A percentile compares a stretch with the other conserved stretches of the same genome.
These are phyloP conservation scores for grape (Vitis vinifera) DNA, from an alignment of 164 flowering plant genomes.

Conservation along the genomic window DNA sequence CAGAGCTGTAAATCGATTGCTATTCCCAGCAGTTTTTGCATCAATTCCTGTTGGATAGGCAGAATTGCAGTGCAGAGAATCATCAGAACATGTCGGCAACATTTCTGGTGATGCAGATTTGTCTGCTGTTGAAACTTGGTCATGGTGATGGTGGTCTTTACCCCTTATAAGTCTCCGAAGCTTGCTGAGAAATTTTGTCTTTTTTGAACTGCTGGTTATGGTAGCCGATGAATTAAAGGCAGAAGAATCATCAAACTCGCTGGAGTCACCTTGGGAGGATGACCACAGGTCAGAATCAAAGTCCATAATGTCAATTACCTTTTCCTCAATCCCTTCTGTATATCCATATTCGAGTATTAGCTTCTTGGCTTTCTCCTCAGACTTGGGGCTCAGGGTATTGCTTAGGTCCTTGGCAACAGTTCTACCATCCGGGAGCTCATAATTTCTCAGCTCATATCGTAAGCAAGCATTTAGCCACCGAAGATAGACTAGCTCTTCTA, in stretches of 20 bases:
- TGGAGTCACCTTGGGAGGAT: slow-evolving; percentile 60
- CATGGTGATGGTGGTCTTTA: slow-evolving; percentile 32
- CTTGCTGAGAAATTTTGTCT: slow-evolving; percentile 51
- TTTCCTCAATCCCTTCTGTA: slow-evolving; percentile 44
- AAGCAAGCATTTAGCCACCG: slow-evolving; percentile 95
- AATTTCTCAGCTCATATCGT: slow-evolving; percentile 76
- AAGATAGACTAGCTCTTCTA: slow-evolving; percentile 87
- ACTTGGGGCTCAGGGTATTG: slow-evolving; percentile 69
- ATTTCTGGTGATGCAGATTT: slow-evolving; percentile 24
- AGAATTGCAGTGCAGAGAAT: slow-evolving; percentile 25
- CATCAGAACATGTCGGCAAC: slow-evolving; percentile 18
- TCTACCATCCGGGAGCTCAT: slow-evolving; percentile 60
- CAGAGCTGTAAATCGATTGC: slow-evolving; percentile 10
- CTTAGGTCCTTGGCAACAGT: slow-evolving; percentile 82
- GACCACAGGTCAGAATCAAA: slow-evolving; percentile 63
- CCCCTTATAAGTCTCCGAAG: slow-evolving; percentile 56
- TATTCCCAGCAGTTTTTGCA: slow-evolving; percentile 16
- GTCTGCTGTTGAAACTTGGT: slow-evolving; percentile 19
- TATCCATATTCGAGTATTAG: slow-evolving; percentile 83
- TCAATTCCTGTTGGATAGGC: slow-evolving; percentile 12
- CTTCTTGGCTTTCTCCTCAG: slow-evolving; percentile 83
- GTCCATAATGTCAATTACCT: slow-evolving; percentile 26
- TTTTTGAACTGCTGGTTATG: slow-evolving; percentile 28
- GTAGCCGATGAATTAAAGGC: slow-evolving; percentile 24
- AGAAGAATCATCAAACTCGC: slow-evolving; percentile 56